Base-by-base conservation (phyloP, 768 basidiomycete species). In the Tylopilus felleus region DNA sequence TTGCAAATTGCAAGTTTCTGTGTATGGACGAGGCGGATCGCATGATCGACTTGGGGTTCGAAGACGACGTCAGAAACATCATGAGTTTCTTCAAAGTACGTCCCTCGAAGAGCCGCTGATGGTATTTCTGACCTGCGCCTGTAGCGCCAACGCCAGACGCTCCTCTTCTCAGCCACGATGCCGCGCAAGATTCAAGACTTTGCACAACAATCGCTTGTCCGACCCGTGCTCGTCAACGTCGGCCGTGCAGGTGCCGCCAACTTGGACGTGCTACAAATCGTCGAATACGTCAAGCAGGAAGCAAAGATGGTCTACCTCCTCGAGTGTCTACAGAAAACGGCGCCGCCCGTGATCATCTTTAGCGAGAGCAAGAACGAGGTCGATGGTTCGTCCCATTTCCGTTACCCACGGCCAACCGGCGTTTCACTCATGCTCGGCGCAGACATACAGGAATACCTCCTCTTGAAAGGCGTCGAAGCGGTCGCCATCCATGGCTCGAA, bases 361-460 rank as follows among this genome's bases (percentile, higher is more conserved):
- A 93, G 90, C 59, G 97, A 99, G 68, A 98, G 96, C 75, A 99
- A 99, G 79, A 98, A 99, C 67, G 97, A 99, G 69, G 97, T 99
- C n/a, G 97, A 99, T 66, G 95, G 94, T 94, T 60, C 63, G 81
- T 62, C 28, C 13, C 16, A 10, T 25, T 31, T 49, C 29, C 12
- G 7, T 8, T 47, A 38, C 45, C 35, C 13, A 22, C 14, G 31
- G 16, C n/a, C 50, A 48, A 33, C 8, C 35, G 36, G 36, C 35
- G 43, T 52, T 55, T 38, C 5, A 21, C 45, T 52, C n/a, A 49
- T 35, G 19, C 51, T 33, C 14, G 42, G 13, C n/a, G 6, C 61
- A 96, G 96, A 99, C 70, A 99, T 99, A 40, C 97, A 99, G 60
- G 97, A 99, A 65, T 99, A 99, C 65, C 77, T 99, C 3, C 77